phyloP scores from a whole-genome alignment of 2,329 filamentous ascomycete genomes.

The Colletotrichum tropicale region DNA sequence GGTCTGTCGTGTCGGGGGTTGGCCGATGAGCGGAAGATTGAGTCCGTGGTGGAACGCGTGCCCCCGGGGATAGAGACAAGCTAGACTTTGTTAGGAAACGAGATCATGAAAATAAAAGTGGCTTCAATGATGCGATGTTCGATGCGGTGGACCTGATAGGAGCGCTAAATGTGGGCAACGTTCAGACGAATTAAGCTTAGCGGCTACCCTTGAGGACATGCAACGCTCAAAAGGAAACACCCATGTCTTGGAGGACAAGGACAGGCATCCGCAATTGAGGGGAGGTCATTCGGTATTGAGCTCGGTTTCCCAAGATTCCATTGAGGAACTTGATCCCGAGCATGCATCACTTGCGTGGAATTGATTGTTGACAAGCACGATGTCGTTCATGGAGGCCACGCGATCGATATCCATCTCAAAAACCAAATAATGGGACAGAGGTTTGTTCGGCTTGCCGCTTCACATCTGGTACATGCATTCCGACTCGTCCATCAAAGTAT shows the following conservation, averaged over 20 bases:
- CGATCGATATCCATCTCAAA: background rate
- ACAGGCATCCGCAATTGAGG: background rate
- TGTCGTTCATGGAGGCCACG: background rate
- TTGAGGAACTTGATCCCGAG: background rate
- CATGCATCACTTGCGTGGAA: background rate
- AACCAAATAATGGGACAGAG: background rate
- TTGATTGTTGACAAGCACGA: background rate
- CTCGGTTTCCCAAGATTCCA: background rate
- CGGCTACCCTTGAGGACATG: background rate
- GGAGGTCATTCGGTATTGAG: background rate
- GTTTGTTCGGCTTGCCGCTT: background rate
- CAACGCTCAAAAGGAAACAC: background rate
- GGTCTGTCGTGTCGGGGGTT: background rate
- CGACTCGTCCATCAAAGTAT: background rate
- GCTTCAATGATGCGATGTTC: background rate
- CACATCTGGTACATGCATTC: background rate
- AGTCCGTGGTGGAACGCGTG: background rate
- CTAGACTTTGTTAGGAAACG: background rate
- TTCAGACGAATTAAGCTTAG: slow-evolving; percentile 9
- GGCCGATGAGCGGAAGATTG: background rate
- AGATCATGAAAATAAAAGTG: background rate
- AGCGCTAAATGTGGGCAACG: background rate
- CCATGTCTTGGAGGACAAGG: background rate
- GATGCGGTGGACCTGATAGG: background rate
- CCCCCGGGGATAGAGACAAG: background rate